phyloP scores from a whole-genome alignment of 2,329 filamentous ascomycete species.

The Aspergillus phoenicis region DNA sequence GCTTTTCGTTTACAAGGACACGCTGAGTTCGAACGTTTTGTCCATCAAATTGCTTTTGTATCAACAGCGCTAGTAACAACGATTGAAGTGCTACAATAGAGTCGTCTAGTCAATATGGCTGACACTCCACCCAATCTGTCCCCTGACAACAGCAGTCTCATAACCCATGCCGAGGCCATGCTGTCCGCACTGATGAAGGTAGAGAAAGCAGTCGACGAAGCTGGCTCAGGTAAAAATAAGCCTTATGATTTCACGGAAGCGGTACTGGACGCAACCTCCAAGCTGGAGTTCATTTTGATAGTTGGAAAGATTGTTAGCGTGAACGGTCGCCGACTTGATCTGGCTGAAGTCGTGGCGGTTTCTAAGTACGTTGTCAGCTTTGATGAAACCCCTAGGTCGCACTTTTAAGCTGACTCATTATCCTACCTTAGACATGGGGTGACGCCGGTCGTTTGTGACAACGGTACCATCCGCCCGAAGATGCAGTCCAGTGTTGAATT shows the following conservation, averaged over 20 bases:
- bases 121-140: not conserved
- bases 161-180: not conserved
- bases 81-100: not conserved
- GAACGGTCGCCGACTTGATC: not conserved
- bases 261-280: not conserved
- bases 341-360: not conserved
- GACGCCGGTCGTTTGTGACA: not conserved
- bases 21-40: not conserved
- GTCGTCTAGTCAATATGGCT: not conserved
- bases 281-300: not conserved
- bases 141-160: not conserved
- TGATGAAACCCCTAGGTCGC: too few relatives aligned
- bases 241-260: not conserved
- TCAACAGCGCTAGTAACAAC: not conserved
- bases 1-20: not conserved
- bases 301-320: not conserved
- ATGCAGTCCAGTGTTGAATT: conserved; percentile 21
- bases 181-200: not conserved
- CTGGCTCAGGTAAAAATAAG: not conserved
- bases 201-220: not conserved
- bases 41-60: not conserved
- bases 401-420: not conserved
- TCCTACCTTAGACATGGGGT: not conserved
- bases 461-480: not conserved
- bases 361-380: not conserved